Conservation (phyloP, 345 rosid species). For the Citrus sinensis region DVS_A1.0 CM039163.1:27817001-27817500, state of each 20-base stretch:
- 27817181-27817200: slow-evolving; percentile 87
- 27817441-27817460: slow-evolving; percentile 88
- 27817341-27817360: not conserved
- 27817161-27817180: slow-evolving; percentile 81
- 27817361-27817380: not conserved
- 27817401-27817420: slow-evolving; percentile 89
- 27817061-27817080: slow-evolving; percentile 40
- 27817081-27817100: slow-evolving; percentile 99
- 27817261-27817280: slow-evolving; percentile 91
- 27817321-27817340: not conserved
- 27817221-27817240: slow-evolving; percentile 40
- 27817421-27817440: slow-evolving; percentile 99
- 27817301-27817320: slow-evolving; percentile 7
- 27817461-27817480: slow-evolving; percentile 99
- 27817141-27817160: slow-evolving; percentile 93
- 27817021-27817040: slow-evolving; percentile 15
- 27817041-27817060: slow-evolving; percentile 19
- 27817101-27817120: slow-evolving; percentile 97
- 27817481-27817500: slow-evolving; percentile 98
- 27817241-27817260: slow-evolving; percentile 94
- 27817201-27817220: slow-evolving; percentile 42
- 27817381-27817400: slow-evolving; percentile 1
- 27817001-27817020: slow-evolving; percentile 16
- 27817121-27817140: slow-evolving; percentile 91
- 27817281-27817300: slow-evolving; percentile 98